These are phyloP conservation scores for Colletotrichum tanaceti DNA, from an alignment of 2,329 filamentous ascomycete genomes.

Conservation along the genomic window DNA sequence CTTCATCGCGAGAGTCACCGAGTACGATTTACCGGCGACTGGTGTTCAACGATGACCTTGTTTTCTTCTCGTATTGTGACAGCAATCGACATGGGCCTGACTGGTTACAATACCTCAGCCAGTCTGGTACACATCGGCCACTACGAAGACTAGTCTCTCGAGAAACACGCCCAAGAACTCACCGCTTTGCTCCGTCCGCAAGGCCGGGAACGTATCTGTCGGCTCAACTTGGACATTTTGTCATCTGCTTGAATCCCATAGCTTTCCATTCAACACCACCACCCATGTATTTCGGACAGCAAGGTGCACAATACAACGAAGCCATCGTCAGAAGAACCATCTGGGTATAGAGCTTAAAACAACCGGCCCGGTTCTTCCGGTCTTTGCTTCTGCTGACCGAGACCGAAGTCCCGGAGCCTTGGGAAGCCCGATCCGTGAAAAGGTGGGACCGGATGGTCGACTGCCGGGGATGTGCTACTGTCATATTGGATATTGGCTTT, in stretches of 20 bases:
- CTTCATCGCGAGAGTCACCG: not conserved
- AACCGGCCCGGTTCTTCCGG: not conserved
- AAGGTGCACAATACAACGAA: not conserved
- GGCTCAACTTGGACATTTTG: not conserved
- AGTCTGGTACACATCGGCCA: not conserved
- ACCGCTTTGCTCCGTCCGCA: not conserved
- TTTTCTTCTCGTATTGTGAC: too few relatives aligned
- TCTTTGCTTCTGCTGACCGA: not conserved
- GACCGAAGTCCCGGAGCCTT: not conserved
- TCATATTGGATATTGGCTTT: not conserved
- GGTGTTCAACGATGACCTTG: too few relatives aligned
- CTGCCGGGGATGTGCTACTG: not conserved
- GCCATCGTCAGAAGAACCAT: not conserved
- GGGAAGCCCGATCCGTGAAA: not conserved
- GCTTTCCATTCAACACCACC: too few relatives aligned
- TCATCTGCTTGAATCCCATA: not conserved
- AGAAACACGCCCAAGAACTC: too few relatives aligned
- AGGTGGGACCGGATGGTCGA: not conserved
- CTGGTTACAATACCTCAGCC: too few relatives aligned
- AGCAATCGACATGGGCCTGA: too few relatives aligned
- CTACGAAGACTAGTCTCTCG: not conserved
- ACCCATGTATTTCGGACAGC: not conserved
- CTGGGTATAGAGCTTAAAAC: too few relatives aligned
- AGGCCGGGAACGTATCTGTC: not conserved
- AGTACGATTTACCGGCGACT: too few relatives aligned